Evolutionary conservation across 2,329 filamentous ascomycete genomes (phyloP), one percentile per base, ranked within the genome.

Genomic region (Aspergillus melleus): DNA sequence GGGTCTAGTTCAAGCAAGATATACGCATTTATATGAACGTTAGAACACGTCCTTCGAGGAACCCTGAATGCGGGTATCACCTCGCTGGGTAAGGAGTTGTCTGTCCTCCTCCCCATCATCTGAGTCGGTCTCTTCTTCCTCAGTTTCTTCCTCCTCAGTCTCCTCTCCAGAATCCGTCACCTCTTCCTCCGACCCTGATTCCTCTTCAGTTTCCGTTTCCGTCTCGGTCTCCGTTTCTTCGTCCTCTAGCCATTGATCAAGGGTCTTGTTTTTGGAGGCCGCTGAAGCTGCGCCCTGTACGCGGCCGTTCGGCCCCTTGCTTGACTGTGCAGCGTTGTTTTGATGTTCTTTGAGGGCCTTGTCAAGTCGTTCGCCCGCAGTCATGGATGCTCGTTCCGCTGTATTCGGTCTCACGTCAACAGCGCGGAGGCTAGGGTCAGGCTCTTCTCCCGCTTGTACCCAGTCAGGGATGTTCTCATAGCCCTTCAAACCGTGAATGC

Each of bases 181-280:
- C n/a, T 72, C 72, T 5, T 80, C 79, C 24, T 84, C 81, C 22
- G 79, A 76, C 6, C 78, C 77, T 8, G 79, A 76, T 6, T 78
- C 77, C 9, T 76, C 76, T 6, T 70, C 71, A 6, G 77, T 76
- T 1, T 66, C 65, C n/a, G 84, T 83, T 29, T 80, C 77, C 2
- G 77, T 76, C 10, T 81, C 79, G 14, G 80, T 80, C 8, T 79
- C 81, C 6, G 82, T 80, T 2, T 83, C 83, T 24, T 84, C 82
- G 10, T 84, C 84, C 1, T 89, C 92, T 58, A 98, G 81, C 93
- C 95, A 98, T 73, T 96, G 92, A 78, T 98, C 92, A 63, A 99
- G 79, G 20, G 89, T 91, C 83, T 96, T 96, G 46, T 86, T 86
- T 54, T 87, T 87, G 5, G 77, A 76, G 16, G 70, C 61, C 14